Evolutionary conservation across 139 green algal genomes (phyloP), one percentile per base, ranked within the genome.

Genomic region (Ulvella scutata): DNA sequence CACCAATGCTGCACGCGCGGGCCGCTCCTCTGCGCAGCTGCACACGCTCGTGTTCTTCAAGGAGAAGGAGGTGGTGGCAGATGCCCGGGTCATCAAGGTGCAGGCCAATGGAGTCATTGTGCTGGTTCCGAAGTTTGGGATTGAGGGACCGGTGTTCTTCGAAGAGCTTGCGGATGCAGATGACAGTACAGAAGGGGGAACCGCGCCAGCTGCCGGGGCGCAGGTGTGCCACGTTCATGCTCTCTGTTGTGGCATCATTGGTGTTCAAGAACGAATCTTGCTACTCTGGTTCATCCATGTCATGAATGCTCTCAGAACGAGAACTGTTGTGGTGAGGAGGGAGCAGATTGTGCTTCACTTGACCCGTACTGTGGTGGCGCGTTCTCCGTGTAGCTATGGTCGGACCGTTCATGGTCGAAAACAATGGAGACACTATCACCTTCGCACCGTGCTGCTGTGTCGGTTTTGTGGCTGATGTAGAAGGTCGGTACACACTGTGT

Each of bases 21-120:
- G 91, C 4, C 81, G 95, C 3, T 92, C 91, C 0, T 91, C 80
- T 28, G 91, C 93, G 36, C 91, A 98, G 85, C 92, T 99, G 72
- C 90, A 98, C 88, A 99, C 95, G 0, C 85, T 98, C 61, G 93
- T 98, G 43, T 99, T 96, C 86, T 99, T 99, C 85, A 84, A 84
- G 29, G 61, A 67, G 33, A 35, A 82, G 2, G 80, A 76, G 20
- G 77, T 86, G 28, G 73, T 90, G 51, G 89, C 86, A 2, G 90
- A 96, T 44, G 92, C 91, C 0, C 77, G 92, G 2, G 85, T 97
- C 34, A 85, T 88, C 2, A 91, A 87, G 81, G 87, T 94, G 72
- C 35, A 91, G 36, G 76, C 86, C 44, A 96, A 97, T 75, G 92
- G 93, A 2, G 72, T 98, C 3, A 86, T 98, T 26, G 92, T 97